Conservation (phyloP, 2,329 filamentous ascomycete species). For the Metarhizium sp. region DNA sequence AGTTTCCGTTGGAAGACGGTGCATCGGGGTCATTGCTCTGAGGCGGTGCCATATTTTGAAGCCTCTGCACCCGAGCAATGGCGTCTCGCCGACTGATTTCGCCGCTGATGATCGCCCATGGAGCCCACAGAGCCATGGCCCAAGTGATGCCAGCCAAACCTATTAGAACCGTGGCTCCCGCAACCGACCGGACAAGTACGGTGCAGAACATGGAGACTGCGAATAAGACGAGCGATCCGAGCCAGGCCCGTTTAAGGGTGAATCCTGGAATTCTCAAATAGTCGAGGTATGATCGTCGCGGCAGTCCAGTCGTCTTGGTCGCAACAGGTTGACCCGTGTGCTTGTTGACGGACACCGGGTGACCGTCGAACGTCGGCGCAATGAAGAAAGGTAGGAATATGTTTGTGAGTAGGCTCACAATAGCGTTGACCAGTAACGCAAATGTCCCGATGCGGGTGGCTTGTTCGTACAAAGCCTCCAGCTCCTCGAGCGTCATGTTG, state of each 20-base stretch:
- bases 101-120: slow-evolving; percentile 88
- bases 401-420: slow-evolving; percentile 74
- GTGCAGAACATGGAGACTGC: slow-evolving; percentile 73
- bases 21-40: slow-evolving; percentile 1
- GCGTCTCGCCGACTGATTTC: slow-evolving; percentile 81
- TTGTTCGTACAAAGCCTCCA: slow-evolving; percentile 72
- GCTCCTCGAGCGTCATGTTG: slow-evolving; percentile 63
- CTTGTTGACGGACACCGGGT: slow-evolving; percentile 15
- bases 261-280: slow-evolving; percentile 69
- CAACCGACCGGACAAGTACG: slow-evolving; percentile 63
- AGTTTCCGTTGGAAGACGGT: slow-evolving; percentile 3
- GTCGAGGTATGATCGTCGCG: slow-evolving; percentile 38
- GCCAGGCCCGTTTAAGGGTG: slow-evolving; percentile 82
- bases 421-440: slow-evolving; percentile 78
- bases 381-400: slow-evolving; percentile 80
- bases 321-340: background rate
- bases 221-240: slow-evolving; percentile 78
- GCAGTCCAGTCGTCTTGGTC: background rate
- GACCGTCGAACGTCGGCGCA: slow-evolving; percentile 62
- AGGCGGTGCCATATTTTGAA: slow-evolving; percentile 12
- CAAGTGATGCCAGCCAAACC: slow-evolving; percentile 81
- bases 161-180: slow-evolving; percentile 66
- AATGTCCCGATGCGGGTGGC: slow-evolving; percentile 84
- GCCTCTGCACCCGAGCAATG: slow-evolving; percentile 29
- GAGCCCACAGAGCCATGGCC: slow-evolving; percentile 90